These are phyloP conservation scores for Boletus rubroflammeus DNA, from an alignment of 768 basidiomycete species.

Conservation along the genomic window DNA sequence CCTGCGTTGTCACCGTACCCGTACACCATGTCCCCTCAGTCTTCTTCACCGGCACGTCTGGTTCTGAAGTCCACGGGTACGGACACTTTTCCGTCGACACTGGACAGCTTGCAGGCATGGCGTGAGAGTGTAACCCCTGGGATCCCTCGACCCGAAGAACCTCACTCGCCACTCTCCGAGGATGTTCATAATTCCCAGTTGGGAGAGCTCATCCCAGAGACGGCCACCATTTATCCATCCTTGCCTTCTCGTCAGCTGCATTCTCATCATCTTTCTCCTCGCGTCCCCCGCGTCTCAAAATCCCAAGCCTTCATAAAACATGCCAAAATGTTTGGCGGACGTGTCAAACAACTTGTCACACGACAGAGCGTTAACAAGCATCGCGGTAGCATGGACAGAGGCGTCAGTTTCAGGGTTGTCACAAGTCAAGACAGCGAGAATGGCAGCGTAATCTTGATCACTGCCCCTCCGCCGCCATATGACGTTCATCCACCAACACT, in stretches of 20 bases:
- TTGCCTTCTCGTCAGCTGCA: conserved; percentile 6
- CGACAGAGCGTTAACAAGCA: conserved; percentile 10
- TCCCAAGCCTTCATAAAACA: conserved; percentile 22
- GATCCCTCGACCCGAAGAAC: conserved; percentile 16
- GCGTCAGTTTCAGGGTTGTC: conserved; percentile 16
- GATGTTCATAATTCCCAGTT: conserved; percentile 1
- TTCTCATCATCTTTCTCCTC: conserved; percentile 1
- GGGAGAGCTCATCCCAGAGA: conserved; percentile 10
- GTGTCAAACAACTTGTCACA: conserved; percentile 27
- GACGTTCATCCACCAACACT: conserved; percentile 6
- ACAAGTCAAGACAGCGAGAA: conserved; percentile 29
- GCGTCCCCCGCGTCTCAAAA: conserved; percentile 4
- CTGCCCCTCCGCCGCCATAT: conserved; percentile 29
- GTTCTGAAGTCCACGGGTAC: conserved; percentile 27
- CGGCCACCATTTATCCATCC: not conserved
- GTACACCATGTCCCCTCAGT: conserved; percentile 11
- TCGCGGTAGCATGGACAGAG: conserved; percentile 20
- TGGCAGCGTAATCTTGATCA: conserved; percentile 31
- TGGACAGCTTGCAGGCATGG: conserved; percentile 30
- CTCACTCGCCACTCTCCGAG: conserved; percentile 14
- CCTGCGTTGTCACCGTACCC: conserved; percentile 8
- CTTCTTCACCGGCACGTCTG: conserved; percentile 16
- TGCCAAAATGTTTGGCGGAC: conserved; percentile 27
- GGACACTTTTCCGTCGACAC: conserved; percentile 30
- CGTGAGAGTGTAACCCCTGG: conserved; percentile 22